Conservation (phyloP, 1,139 yeast genomes). For the Pichia sp. region DNA sequence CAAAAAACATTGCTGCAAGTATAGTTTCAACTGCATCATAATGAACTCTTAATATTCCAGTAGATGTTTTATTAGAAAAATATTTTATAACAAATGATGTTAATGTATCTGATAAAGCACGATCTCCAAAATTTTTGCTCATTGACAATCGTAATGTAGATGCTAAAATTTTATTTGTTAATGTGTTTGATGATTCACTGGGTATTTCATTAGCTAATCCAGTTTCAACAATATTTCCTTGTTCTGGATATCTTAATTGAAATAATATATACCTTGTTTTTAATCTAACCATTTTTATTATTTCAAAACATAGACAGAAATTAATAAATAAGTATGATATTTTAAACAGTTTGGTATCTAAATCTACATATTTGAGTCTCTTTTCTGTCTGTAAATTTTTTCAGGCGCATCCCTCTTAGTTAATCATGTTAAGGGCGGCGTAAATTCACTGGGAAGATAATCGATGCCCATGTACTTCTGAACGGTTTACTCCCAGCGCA, state of each 20-base stretch:
- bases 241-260: conserved; percentile 63
- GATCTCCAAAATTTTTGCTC: conserved; percentile 65
- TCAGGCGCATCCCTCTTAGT: too few species aligned
- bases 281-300: conserved; percentile 64
- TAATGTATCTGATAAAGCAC: conserved; percentile 66
- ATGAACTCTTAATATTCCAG: conserved; percentile 77
- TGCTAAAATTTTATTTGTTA: conserved; percentile 9
- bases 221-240: not conserved
- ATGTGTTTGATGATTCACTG: conserved; percentile 4
- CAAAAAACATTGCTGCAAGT: conserved; percentile 63
- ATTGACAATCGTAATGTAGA: conserved; percentile 37
- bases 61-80: conserved; percentile 73
- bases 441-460: too few species aligned
- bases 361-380: too few species aligned
- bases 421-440: too few species aligned
- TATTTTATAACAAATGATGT: conserved; percentile 48
- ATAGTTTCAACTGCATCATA: conserved; percentile 58
- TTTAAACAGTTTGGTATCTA: too few species aligned
- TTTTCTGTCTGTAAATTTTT: too few species aligned
- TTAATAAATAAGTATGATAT: too few species aligned
- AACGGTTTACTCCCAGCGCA: too few species aligned
- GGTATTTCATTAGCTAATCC: conserved; percentile 2
- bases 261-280: conserved; percentile 80
- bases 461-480: too few species aligned
- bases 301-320: too few species aligned